Percentiles rank a stretch among this genome's conserved stretches.
phyloP scores from a whole-genome alignment of 2,329 filamentous ascomycete species.

The Beauveria sp. region DNA sequence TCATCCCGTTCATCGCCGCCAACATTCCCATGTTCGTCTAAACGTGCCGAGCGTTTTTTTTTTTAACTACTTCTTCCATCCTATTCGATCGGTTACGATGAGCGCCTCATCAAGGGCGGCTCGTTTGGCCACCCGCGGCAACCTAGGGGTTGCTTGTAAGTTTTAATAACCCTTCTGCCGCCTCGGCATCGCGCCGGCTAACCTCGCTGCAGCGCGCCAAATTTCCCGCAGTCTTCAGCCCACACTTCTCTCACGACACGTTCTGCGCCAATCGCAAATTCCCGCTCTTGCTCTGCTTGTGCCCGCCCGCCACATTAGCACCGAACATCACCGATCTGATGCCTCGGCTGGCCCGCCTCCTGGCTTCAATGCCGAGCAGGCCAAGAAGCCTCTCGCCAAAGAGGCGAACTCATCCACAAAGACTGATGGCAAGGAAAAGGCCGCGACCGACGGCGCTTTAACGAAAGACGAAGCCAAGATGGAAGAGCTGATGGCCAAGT shows the following conservation, averaged over 20 bases:
- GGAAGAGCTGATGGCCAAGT: conserved; percentile 55
- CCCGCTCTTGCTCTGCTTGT: conserved; percentile 50
- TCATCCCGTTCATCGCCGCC: conserved; percentile 2
- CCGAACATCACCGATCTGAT: conserved; percentile 49
- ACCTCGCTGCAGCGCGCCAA: conserved; percentile 33
- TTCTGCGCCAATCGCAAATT: conserved; percentile 37
- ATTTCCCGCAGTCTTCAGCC: conserved; percentile 41
- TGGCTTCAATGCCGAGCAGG: conserved; percentile 83
- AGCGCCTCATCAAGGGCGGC: conserved; percentile 50
- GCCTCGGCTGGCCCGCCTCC: conserved; percentile 61
- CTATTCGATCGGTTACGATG: conserved; percentile 29
- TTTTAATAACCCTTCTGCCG: conserved; percentile 11
- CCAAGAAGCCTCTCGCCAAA: conserved; percentile 72
- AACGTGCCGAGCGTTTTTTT: not conserved
- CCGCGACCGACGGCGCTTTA: conserved; percentile 18
- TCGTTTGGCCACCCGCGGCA: conserved; percentile 47
- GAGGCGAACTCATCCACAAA: conserved; percentile 34
- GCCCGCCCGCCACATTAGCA: conserved; percentile 48
- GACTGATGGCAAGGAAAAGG: conserved; percentile 22
- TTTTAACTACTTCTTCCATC: not conserved
- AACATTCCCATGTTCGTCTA: not conserved
- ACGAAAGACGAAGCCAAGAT: conserved; percentile 38
- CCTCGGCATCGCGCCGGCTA: conserved; percentile 4
- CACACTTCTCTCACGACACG: conserved; percentile 38
- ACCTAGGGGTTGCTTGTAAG: conserved; percentile 43